Evolutionary conservation across 345 rosid species (phyloP).

Genomic region (Arabidopsis thaliana): TAIR10.1 NC_003076.8:6173001-6173500

Average conservation of each 20-base stretch:
- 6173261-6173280: conserved; percentile 2
- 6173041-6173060: conserved; percentile 89
- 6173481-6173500: background rate
- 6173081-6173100: conserved; percentile 97
- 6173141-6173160: conserved; percentile 78
- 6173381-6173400: background rate
- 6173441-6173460: too few relatives aligned
- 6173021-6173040: conserved; percentile 92
- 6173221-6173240: background rate
- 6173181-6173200: background rate
- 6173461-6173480: background rate
- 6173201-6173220: background rate
- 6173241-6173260: conserved; percentile 22
- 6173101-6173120: conserved; percentile 95
- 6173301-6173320: background rate
- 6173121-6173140: conserved; percentile 87
- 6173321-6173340: background rate
- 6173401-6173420: too few relatives aligned
- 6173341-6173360: background rate
- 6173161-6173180: background rate
- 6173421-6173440: background rate
- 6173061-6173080: conserved; percentile 84
- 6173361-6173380: background rate
- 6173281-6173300: conserved; percentile 9
- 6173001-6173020: conserved; percentile 94